These are phyloP conservation scores for Cucumis hystrix DNA, from an alignment of 306 rosid species.

Conservation along the genomic window DNA sequence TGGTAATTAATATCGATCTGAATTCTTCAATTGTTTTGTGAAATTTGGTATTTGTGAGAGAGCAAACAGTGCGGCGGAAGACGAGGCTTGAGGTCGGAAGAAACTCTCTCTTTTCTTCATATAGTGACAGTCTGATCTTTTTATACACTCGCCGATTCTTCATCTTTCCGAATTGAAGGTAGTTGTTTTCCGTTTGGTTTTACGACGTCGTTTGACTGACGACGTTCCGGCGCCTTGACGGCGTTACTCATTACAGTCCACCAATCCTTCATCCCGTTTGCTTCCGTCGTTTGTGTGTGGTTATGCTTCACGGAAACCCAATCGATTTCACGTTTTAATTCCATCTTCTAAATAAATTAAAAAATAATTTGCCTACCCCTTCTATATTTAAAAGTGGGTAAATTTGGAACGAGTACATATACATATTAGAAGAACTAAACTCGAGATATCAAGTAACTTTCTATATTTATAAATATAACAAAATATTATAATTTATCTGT, in stretches of 20 bases:
- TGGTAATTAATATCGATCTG: background rate
- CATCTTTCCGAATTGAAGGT: conserved; percentile 2
- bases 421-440: no score
- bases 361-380: no score
- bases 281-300: background rate
- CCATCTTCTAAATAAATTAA: background rate
- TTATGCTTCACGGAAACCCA: background rate
- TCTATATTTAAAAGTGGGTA: background rate
- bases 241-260: background rate
- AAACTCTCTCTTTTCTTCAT: conserved; percentile 3
- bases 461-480: no score
- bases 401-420: no score
- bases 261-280: conserved; percentile 22
- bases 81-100: conserved; percentile 32
- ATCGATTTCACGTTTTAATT: background rate
- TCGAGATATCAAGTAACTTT: no score
- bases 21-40: background rate
- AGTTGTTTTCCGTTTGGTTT: conserved; percentile 18
- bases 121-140: background rate
- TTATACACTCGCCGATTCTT: conserved; percentile 1
- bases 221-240: conserved; percentile 8
- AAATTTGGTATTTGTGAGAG: conserved; percentile 18
- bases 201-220: conserved; percentile 1
- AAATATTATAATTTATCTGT: no score
- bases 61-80: conserved; percentile 34